Percentiles rank a stretch among this genome's conserved stretches.
Evolutionary conservation across 2,329 filamentous ascomycete genomes (phyloP).

Genomic region (Amauroascus niger): DNA sequence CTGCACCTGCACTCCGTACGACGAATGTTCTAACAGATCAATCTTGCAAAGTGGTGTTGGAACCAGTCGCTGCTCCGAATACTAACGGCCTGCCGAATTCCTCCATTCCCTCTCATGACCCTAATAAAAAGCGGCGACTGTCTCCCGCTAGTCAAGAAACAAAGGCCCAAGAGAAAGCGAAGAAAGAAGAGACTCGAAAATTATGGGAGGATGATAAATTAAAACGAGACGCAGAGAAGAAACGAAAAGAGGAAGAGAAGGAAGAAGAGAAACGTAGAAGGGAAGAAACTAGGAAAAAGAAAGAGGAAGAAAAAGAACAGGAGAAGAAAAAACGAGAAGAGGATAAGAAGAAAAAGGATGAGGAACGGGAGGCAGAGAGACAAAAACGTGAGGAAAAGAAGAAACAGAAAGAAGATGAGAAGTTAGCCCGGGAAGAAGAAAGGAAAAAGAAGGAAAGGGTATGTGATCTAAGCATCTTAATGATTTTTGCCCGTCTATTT

Average conservation of each 20-base stretch:
- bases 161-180: constrained; percentile 37
- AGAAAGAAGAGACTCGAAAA: constrained; percentile 34
- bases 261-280: constrained; percentile 37
- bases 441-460: constrained; percentile 32
- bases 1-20: background rate
- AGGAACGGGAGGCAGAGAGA: constrained; percentile 37
- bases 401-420: constrained; percentile 31
- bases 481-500: background rate
- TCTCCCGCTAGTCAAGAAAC: constrained; percentile 26
- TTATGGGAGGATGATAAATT: constrained; percentile 37
- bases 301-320: constrained; percentile 38
- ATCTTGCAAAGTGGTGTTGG: background rate
- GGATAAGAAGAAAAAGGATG: constrained; percentile 38
- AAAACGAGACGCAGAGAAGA: constrained; percentile 41
- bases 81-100: constrained; percentile 11
- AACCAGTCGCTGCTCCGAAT: background rate
- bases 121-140: constrained; percentile 28
- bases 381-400: constrained; percentile 41
- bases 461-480: constrained; percentile 19
- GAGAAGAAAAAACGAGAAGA: constrained; percentile 38
- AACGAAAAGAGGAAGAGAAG: constrained; percentile 29
- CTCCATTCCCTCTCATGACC: constrained; percentile 12
- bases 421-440: constrained; percentile 24
- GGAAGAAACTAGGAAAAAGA: constrained; percentile 41
- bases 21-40: background rate